Base-by-base conservation (phyloP, 306 rosid species). In the Prunus mongolica region DNA sequence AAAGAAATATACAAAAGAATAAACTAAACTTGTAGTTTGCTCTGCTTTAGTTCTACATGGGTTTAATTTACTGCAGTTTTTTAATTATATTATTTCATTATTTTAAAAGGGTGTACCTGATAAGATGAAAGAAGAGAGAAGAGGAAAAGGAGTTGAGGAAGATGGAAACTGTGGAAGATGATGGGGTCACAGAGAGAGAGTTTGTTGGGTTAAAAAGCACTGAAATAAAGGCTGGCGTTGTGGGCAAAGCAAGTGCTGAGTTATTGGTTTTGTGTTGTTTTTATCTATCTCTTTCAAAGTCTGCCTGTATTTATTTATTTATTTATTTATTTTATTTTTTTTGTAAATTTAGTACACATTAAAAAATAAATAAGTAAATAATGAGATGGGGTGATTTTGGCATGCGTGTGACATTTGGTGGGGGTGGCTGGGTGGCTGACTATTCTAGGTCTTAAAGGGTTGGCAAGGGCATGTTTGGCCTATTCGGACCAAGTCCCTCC, bases 181-280 rank as follows among this genome's bases (percentile, higher is more conserved):
- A 73, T 25, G 54, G 80, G 89, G 82, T 78, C 67, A 80, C 2
- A 38, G 44, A 32, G 38, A 38, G 44, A 38, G 85, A 63, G 69
- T 78, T 68, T 32, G 84, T 80, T 79, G 58, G 91, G 67, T 73
- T 84, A 78, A 58, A 38, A 72, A 72, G 83, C 69, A 80, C 83
- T 20, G 82, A 74, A 76, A 83, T 62, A 72, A 80, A 78, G 78
- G 81, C 79, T 15, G 68, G 78, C 80, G 44, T 80, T 69, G 81
- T 75, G 84, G 71, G 85, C 85, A 88, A 84, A 82, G 86, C 86
- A 20, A 72, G 74, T 78, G 90, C 76, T 60, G 81, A 74, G 76
- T 88, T 81, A 69, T 85, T 87, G 83, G 80, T 75, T 74, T 76
- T 2, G 44, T 63, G 44, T 64, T 77, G 84, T 85, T 64, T 69